Evolutionary conservation across 768 basidiomycete genomes (phyloP).

Genomic region (Lentinula detonsa): DNA sequence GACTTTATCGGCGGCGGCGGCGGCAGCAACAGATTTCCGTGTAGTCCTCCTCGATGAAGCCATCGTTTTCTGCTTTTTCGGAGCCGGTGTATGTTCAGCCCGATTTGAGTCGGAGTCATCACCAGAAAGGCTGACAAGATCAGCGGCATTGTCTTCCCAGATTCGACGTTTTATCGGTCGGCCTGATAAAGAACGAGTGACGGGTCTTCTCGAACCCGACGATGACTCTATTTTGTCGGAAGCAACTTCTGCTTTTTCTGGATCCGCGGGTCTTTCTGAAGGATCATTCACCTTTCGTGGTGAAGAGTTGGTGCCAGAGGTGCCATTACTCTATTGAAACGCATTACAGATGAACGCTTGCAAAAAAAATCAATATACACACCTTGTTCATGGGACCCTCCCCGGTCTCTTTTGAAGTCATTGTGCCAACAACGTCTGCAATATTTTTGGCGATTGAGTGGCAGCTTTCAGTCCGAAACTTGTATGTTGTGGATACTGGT

Average conservation of each 20-base stretch:
- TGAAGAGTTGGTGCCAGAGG: not conserved
- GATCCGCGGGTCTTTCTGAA: not conserved
- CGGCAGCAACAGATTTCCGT: not conserved
- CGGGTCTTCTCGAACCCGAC: not conserved
- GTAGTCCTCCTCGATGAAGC: not conserved
- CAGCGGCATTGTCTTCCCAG: not conserved
- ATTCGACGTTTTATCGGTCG: conserved; percentile 3
- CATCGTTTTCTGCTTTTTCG: conserved; percentile 1
- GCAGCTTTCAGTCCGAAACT: not conserved
- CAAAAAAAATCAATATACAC: not conserved
- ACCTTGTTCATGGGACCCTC: not conserved
- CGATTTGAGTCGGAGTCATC: not conserved
- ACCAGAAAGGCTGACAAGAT: not conserved
- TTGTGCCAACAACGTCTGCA: not conserved
- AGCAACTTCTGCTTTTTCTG: not conserved
- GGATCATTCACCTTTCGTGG: not conserved
- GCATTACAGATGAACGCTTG: not conserved
- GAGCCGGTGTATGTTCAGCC: not conserved
- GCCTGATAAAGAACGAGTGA: conserved; percentile 5
- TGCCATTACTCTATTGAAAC: not conserved
- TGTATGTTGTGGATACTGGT: not conserved
- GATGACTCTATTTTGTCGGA: not conserved
- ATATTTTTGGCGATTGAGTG: not conserved
- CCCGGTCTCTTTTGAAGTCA: not conserved
- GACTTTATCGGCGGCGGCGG: not conserved